Conservation (phyloP, 2,329 filamentous ascomycete species). For the Bretziella fagacearum region DNA sequence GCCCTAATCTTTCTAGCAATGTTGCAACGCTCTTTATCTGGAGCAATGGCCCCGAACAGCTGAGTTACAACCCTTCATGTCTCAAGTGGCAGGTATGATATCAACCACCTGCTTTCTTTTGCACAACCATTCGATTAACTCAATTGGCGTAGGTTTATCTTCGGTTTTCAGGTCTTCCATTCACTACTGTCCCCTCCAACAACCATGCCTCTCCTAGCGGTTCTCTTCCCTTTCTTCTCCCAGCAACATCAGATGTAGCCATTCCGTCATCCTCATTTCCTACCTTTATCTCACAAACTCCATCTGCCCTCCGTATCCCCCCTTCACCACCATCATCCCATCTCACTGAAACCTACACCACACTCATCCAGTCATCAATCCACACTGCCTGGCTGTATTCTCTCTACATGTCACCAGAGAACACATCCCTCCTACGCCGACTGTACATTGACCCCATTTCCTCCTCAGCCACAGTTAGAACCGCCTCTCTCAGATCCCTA, state of each 20-base stretch:
- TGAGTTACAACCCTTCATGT: slow-evolving; percentile 84
- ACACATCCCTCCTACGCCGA: slow-evolving; percentile 48
- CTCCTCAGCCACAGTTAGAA: slow-evolving; percentile 42
- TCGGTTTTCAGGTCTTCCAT: slow-evolving; percentile 53
- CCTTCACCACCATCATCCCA: slow-evolving; percentile 22
- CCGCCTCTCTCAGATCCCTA: slow-evolving; percentile 47
- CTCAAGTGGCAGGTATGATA: slow-evolving; percentile 79
- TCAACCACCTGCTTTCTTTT: not conserved
- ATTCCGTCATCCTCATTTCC: slow-evolving; percentile 35
- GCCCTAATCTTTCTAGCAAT: slow-evolving; percentile 24
- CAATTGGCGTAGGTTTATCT: slow-evolving; percentile 50
- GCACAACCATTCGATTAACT: not conserved
- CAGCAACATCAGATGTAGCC: slow-evolving; percentile 23
- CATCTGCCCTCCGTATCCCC: slow-evolving; percentile 28
- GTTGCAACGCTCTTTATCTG: slow-evolving; percentile 60
- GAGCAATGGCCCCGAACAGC: slow-evolving; percentile 42
- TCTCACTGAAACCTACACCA: slow-evolving; percentile 57
- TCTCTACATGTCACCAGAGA: slow-evolving; percentile 58
- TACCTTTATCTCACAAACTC: slow-evolving; percentile 36
- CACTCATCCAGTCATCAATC: slow-evolving; percentile 60
- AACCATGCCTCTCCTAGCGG: slow-evolving; percentile 90
- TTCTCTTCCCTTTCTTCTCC: slow-evolving; percentile 72
- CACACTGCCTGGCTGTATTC: slow-evolving; percentile 74
- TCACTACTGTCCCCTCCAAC: slow-evolving; percentile 53
- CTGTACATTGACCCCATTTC: slow-evolving; percentile 56